Evolutionary conservation across 2,329 filamentous ascomycete species (phyloP).

Genomic region (Nannizziopsis arthrosporioides): DNA sequence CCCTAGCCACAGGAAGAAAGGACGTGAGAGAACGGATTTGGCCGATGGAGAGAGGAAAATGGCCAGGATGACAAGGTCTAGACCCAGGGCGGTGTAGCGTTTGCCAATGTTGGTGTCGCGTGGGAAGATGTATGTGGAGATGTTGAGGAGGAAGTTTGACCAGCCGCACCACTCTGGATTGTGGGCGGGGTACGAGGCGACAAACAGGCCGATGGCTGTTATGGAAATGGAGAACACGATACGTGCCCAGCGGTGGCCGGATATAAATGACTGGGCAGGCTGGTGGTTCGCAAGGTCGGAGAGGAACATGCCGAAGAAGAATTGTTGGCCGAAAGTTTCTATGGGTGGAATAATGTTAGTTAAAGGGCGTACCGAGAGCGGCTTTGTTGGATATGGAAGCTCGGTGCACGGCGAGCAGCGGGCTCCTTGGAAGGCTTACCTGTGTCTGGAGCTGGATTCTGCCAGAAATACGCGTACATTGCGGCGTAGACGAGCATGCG

Average conservation of each 20-base stretch:
- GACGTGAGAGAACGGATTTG: constrained; percentile 40
- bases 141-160: constrained; percentile 35
- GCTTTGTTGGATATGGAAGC: no score
- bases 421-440: constrained; percentile 27
- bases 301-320: constrained; percentile 42
- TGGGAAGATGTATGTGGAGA: constrained; percentile 38
- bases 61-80: constrained; percentile 40
- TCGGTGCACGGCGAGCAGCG: no score
- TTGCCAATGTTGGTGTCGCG: constrained; percentile 34
- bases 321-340: constrained; percentile 46
- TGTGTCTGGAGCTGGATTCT: constrained; percentile 35
- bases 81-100: constrained; percentile 39
- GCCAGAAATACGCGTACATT: constrained; percentile 41
- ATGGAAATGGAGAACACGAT: constrained; percentile 30
- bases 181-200: constrained; percentile 42
- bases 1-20: constrained; percentile 44
- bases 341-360: neutral
- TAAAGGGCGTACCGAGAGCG: neutral
- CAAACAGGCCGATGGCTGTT: constrained; percentile 33
- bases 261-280: constrained; percentile 36
- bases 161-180: constrained; percentile 40
- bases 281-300: constrained; percentile 41
- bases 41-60: constrained; percentile 41
- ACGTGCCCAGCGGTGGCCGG: constrained; percentile 31
- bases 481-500: constrained; percentile 33